Evolutionary conservation across 768 basidiomycete genomes (phyloP).

Genomic region (Suillus subluteus): DNA sequence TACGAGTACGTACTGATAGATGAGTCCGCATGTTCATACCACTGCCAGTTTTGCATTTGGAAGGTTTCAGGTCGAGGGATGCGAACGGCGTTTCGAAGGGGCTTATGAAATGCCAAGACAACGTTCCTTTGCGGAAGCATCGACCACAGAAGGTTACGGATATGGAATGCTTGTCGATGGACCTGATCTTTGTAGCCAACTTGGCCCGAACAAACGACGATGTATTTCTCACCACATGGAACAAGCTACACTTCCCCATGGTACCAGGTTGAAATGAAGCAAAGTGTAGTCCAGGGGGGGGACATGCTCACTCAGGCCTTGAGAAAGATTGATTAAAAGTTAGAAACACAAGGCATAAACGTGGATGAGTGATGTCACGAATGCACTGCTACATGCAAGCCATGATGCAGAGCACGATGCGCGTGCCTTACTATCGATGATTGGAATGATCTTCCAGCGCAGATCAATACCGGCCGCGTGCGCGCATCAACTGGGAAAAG

Average conservation of each 20-base stretch:
- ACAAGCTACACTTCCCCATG: constrained; percentile 7
- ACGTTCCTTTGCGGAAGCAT: neutral
- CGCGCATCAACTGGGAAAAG: constrained; percentile 5
- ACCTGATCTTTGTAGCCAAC: neutral
- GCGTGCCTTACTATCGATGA: constrained; percentile 29
- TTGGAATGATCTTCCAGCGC: constrained; percentile 5
- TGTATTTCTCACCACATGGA: neutral
- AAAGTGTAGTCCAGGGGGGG: constrained; percentile 4
- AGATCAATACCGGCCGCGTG: neutral
- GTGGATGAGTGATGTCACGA: constrained; percentile 14
- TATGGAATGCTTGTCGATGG: neutral
- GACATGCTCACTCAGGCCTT: constrained; percentile 7
- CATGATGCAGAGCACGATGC: constrained; percentile 32
- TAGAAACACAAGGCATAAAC: constrained; percentile 18
- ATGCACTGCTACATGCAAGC: constrained; percentile 28
- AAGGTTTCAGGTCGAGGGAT: constrained; percentile 7
- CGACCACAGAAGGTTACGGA: neutral
- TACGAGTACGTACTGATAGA: constrained; percentile 6
- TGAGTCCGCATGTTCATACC: neutral
- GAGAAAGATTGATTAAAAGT: constrained; percentile 14
- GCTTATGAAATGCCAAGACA: constrained; percentile 10
- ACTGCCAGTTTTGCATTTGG: constrained; percentile 5
- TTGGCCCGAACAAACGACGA: neutral
- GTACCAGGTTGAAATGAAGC: constrained; percentile 4
- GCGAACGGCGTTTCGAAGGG: neutral